Evolutionary conservation across 371 early-diverging fungal genomes (phyloP), one percentile per base, ranked within the genome.

Genomic region (Syncephalis fuscata): DNA sequence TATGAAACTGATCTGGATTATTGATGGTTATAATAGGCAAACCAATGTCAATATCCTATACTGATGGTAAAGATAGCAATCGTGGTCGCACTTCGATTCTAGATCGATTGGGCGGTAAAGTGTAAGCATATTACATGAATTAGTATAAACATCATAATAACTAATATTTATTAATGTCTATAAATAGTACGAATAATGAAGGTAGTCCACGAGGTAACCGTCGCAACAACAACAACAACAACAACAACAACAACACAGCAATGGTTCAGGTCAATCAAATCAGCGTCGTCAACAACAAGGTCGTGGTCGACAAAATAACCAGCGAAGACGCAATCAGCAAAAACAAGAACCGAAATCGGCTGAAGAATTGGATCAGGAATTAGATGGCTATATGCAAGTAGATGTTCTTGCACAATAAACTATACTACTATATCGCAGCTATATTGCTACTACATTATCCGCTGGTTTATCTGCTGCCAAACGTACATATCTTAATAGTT

Each of bases 321-420:
- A 16, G 41, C 36, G 27, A 36, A 39, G 46, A 27, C 38, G 40
- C 39, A 17, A 26, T 26, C 42, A 43, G 23, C 44, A 48, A 39
- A 3, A 20, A 22, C 38, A 42, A 20, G 38, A 48, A 15, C 44
- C 46, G 41, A 25, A 42, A 20, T 48, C 48, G 8, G 38, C 39
- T 17, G 53, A 53, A 44, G 53, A 53, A 11, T 38, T 53, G 17
- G 53, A 53, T 16, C 48, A 43, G 1, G 53, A 53, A 44, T 44
- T 53, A 44, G 53, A 53, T 47, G 42, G 48, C 15, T 53, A 53
- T 48, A 53, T 53, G 53, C 42, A 47, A 11, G 32, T 53, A 19
- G 52, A 51, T 36, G 38, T 22, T 45, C 32, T 49, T 4, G 32
- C 32, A 32, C 32, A 32, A 32, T 32, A 32, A 32, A 7, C 32